These are phyloP conservation scores for Wickerhamiella galacta DNA, from an alignment of 805 yeast genomes.

Conservation along the genomic window DNA sequence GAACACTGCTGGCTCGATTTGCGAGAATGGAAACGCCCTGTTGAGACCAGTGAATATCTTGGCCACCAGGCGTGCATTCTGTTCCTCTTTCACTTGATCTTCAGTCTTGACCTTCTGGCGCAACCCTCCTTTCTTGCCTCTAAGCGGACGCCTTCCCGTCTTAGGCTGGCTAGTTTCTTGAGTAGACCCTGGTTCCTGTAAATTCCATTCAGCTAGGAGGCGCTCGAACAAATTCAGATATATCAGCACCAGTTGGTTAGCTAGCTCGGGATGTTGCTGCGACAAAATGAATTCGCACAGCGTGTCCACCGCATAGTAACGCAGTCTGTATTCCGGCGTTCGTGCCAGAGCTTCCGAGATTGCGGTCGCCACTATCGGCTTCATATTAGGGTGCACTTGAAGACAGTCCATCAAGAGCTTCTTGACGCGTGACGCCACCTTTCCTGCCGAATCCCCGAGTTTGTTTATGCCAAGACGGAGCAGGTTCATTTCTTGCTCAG, in stretches of 20 bases:
- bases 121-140: conserved; percentile 61
- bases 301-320: conserved; percentile 75
- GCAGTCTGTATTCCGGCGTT: conserved; percentile 63
- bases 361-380: conserved; percentile 56
- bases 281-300: conserved; percentile 85
- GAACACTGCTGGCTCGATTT: conserved; percentile 46
- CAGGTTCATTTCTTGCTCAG: conserved; percentile 91
- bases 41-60: conserved; percentile 89
- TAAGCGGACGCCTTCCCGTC: conserved; percentile 53
- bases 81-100: conserved; percentile 38
- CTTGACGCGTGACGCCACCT: conserved; percentile 79
- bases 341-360: conserved; percentile 67
- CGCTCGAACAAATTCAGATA: conserved; percentile 80
- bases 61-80: conserved; percentile 66
- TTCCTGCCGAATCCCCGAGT: conserved; percentile 81
- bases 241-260: conserved; percentile 66
- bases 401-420: conserved; percentile 62
- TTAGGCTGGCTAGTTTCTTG: conserved; percentile 23
- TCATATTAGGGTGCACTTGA: conserved; percentile 94
- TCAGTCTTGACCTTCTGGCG: conserved; percentile 17
- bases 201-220: conserved; percentile 53
- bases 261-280: conserved; percentile 57
- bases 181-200: conserved; percentile 26
- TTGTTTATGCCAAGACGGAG: conserved; percentile 82
- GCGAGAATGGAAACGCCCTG: conserved; percentile 87